These are phyloP conservation scores for Cytospora schulzeri DNA, from an alignment of 2,329 filamentous ascomycete species.

Conservation along the genomic window DNA sequence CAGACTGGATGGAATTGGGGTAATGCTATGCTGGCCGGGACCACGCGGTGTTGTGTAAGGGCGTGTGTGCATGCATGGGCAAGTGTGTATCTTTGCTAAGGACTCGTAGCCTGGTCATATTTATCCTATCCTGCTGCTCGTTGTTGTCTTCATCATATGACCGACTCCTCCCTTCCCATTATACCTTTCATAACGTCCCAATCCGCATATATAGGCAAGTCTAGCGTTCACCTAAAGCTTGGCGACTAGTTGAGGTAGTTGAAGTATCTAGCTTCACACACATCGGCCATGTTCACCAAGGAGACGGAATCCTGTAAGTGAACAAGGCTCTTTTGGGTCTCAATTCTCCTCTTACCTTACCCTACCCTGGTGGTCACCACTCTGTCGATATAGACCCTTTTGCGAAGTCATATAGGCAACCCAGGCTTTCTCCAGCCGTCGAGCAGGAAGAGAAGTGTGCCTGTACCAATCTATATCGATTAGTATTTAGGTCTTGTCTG, in stretches of 20 bases:
- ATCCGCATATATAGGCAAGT: too few species aligned
- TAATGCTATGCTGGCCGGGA: too few species aligned
- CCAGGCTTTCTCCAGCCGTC: not conserved
- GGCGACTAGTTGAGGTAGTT: not conserved
- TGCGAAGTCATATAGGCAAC: too few species aligned
- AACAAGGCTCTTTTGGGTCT: not conserved
- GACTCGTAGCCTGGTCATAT: not conserved
- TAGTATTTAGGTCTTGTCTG: too few species aligned
- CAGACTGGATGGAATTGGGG: too few species aligned
- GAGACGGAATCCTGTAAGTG: constrained; percentile 17
- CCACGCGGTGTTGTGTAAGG: too few species aligned
- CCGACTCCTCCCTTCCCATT: not conserved
- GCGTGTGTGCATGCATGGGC: not conserved
- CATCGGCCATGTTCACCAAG: constrained; percentile 19
- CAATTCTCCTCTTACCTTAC: not conserved
- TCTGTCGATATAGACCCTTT: not conserved
- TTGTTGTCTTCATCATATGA: not conserved
- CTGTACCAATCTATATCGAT: too few species aligned
- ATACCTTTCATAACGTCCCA: not conserved
- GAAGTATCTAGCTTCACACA: not conserved
- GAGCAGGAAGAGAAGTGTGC: too few species aligned
- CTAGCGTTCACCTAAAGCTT: too few species aligned
- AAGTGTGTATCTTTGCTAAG: not conserved
- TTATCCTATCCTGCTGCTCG: too few species aligned
- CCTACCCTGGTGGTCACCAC: not conserved